Evolutionary conservation across 2,329 filamentous ascomycete genomes (phyloP).

Genomic region (Fusarium longipes): DNA sequence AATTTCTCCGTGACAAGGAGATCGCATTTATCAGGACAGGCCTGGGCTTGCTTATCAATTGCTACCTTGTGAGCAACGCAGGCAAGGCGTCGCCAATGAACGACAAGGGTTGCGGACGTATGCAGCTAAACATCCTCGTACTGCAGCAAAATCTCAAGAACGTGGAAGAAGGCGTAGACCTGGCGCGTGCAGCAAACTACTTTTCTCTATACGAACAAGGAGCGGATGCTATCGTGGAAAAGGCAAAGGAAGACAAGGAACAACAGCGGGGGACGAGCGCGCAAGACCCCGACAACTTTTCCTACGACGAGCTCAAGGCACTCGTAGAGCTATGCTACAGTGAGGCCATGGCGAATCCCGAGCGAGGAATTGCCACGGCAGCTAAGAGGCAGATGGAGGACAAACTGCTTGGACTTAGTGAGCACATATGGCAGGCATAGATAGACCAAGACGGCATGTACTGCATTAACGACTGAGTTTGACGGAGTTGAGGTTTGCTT

Average conservation of each 20-base stretch:
- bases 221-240: constrained; percentile 71
- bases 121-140: constrained; percentile 94
- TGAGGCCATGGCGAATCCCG: constrained; percentile 72
- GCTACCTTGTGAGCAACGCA: constrained; percentile 79
- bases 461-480: constrained; percentile 2
- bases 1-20: constrained; percentile 77
- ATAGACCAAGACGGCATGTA: background rate
- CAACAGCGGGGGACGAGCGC: constrained; percentile 51
- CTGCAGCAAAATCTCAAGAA: constrained; percentile 97
- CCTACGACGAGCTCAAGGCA: constrained; percentile 74
- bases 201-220: constrained; percentile 76
- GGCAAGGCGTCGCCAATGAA: constrained; percentile 85
- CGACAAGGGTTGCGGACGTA: constrained; percentile 80
- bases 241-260: constrained; percentile 64
- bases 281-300: constrained; percentile 61
- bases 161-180: constrained; percentile 76
- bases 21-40: constrained; percentile 80
- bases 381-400: constrained; percentile 78
- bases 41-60: constrained; percentile 81
- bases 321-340: constrained; percentile 76
- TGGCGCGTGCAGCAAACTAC: constrained; percentile 73
- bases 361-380: constrained; percentile 73
- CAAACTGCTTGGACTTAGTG: constrained; percentile 75
- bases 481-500: constrained; percentile 28
- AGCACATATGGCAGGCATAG: constrained; percentile 74